Conservation (phyloP, 257 asterid species). For the Phtheirospermum japonicum region DNA sequence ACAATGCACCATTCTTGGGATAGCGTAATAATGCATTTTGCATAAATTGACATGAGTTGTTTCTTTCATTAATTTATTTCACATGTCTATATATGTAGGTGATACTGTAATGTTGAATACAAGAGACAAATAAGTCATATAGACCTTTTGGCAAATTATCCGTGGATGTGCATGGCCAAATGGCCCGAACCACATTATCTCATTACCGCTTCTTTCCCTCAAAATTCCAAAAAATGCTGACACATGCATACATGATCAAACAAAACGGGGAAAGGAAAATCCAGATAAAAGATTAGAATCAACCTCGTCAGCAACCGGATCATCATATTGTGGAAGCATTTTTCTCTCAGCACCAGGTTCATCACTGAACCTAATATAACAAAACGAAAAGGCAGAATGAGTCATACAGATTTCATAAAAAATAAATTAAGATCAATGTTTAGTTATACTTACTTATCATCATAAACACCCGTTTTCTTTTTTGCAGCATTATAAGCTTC, state of each 20-base stretch:
- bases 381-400: constrained; percentile 21
- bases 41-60: background rate
- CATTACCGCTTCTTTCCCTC: background rate
- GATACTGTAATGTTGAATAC: background rate
- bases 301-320: constrained; percentile 86
- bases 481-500: constrained; percentile 89
- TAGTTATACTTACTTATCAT: constrained; percentile 62
- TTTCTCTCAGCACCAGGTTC: constrained; percentile 58
- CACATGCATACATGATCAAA: background rate
- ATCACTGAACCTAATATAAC: constrained; percentile 60
- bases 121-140: background rate
- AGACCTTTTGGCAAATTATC: background rate
- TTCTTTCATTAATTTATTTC: background rate
- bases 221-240: constrained; percentile 7
- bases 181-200: background rate
- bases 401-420: constrained; percentile 11
- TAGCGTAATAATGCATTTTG: background rate
- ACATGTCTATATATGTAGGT: background rate
- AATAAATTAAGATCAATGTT: constrained; percentile 15
- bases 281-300: constrained; percentile 21
- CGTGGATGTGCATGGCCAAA: background rate
- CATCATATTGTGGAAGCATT: constrained; percentile 95
- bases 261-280: background rate
- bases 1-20: background rate
- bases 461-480: constrained; percentile 76